Evolutionary conservation across 768 basidiomycete genomes (phyloP), one percentile per base, ranked within the genome.

Genomic region (Collybia mongolica): DNA sequence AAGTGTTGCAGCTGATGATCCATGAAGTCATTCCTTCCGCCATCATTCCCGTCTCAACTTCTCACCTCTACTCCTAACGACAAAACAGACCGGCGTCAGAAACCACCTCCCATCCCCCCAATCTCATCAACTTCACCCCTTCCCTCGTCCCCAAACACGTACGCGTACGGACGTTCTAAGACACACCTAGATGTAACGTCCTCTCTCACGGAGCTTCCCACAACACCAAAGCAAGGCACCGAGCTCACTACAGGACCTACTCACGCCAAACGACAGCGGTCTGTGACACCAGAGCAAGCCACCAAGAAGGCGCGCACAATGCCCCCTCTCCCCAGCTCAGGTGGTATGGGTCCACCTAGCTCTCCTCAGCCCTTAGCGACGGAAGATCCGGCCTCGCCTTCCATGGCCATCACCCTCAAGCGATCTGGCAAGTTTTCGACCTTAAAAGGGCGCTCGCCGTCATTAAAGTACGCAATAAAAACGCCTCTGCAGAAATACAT

Each of bases 41-140:
- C 81, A 3, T 83, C 82, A 6, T 83, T 83, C 55, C 76, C 79
- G 24, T 68, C 74, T 9, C 67, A 80, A 49, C 60, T 84, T 18
- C 58, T 65, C 26, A 82, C 80, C 22, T 84, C 82, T 2, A 84
- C 82, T 4, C 82, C 82, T 8, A 66, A 64, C 28, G 50, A 59
- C 11, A 54, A 58, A 41, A 46, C 57, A 40, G 36, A 44, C 8
- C 35, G 26, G 12, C 70, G 69, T 20, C 61, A 60, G n/a, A 80
- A 80, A 60, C 77, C 78, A 2, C 64, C 71, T 28, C 67, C 73
- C 2, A 79, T 81, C 28, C 57, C 59, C 8, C 54, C 59, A 4
- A 57, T 66, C 8, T 59, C 67, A 2, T 56, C 65, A 39, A 57
- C 63, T n/a, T 65, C 69, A 2, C 61, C 60, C 8, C 61, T 60